A percentile compares a stretch with the other conserved stretches of the same genome.
phyloP scores from a whole-genome alignment of 2,329 filamentous ascomycete species.

The Tetracladium maxilliforme region DNA sequence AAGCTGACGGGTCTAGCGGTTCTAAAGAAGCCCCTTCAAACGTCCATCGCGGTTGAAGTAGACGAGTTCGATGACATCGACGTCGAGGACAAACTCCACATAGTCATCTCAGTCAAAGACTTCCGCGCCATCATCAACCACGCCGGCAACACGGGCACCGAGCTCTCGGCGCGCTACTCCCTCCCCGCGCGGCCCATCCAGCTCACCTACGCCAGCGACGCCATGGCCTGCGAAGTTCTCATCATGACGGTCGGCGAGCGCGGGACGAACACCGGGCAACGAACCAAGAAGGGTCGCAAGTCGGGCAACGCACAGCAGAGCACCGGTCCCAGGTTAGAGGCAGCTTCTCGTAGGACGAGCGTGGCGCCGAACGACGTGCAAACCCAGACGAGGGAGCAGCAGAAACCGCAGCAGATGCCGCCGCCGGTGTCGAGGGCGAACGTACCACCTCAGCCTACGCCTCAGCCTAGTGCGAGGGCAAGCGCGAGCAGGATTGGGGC shows the following conservation, averaged over 20 bases:
- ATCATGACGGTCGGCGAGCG: slow-evolving; percentile 70
- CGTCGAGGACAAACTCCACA: slow-evolving; percentile 62
- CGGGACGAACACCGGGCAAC: no score
- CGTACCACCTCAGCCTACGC: slow-evolving; percentile 9
- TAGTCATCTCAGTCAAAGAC: slow-evolving; percentile 71
- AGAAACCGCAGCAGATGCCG: slow-evolving; percentile 3
- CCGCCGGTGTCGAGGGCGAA: slow-evolving; percentile 9
- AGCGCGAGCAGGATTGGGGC: slow-evolving; percentile 20
- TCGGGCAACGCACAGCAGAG: slow-evolving; percentile 5
- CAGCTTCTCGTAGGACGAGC: slow-evolving; percentile 11
- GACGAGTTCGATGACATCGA: slow-evolving; percentile 65
- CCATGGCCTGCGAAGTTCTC: slow-evolving; percentile 61
- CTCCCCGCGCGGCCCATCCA: slow-evolving; percentile 57
- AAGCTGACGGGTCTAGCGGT: slow-evolving; percentile 49
- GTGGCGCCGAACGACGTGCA: no score
- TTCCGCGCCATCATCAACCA: slow-evolving; percentile 69
- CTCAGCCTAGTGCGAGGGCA: slow-evolving; percentile 11
- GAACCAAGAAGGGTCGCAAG: neutral
- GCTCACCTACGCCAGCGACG: slow-evolving; percentile 54
- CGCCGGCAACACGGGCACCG: slow-evolving; percentile 53
- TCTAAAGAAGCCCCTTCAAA: slow-evolving; percentile 67
- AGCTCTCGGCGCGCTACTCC: slow-evolving; percentile 55
- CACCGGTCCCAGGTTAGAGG: slow-evolving; percentile 11
- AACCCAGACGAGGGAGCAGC: slow-evolving; percentile 9
- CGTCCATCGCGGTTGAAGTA: slow-evolving; percentile 62